Base-by-base conservation (phyloP, 805 yeast genomes). In the Suhomyces emberorum region DNA sequence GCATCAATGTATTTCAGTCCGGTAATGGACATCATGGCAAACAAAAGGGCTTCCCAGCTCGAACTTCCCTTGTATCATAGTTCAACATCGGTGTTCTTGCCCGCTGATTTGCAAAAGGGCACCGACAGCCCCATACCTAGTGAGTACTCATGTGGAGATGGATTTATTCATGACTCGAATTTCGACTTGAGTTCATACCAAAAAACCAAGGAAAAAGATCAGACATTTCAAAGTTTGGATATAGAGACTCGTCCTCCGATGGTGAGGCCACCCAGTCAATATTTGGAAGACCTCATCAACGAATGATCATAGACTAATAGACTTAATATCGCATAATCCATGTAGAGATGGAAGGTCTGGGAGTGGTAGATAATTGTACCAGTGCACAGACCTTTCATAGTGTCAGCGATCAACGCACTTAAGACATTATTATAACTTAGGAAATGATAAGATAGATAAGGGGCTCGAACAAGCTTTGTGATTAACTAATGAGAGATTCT, bases 1-100 rank as follows among this genome's bases (percentile, higher is more conserved):
- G 55, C 58, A 8, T 72, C 79, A 4, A 60, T 76, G 72, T 74
- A 72, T 40, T 61, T 76, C 14, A 73, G 79, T 17, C 81, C 81
- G 2, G 73, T 76, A 3, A 65, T 65, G 41, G 60, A 71, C 38
- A 44, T 70, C 27, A 55, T 57, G 55, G 39, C 32, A 21, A 40
- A 34, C 33, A 41, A 32, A 31, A 32, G 38, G 14, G 24, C 23
- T 17, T 43, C 49, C 5, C 47, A 46, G 23, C 31, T 41, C 11
- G 46, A 41, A 14, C 42, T 48, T 22, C 55, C 55, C 2, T 27
- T 46, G 15, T 38, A 44, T 22, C 49, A 48, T 28, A 26, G 26
- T 8, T 23, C 28, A 7, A 7, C 29, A 16, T 24, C 28, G n/a
- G 16, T 32, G 15, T 15, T 32, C 7, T 9, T 24, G 14, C 33